A percentile compares a stretch with the other conserved stretches of the same genome.
phyloP scores from a whole-genome alignment of 495 filamentous ascomycete genomes.

The Jackrogersella multiformis region DNA sequence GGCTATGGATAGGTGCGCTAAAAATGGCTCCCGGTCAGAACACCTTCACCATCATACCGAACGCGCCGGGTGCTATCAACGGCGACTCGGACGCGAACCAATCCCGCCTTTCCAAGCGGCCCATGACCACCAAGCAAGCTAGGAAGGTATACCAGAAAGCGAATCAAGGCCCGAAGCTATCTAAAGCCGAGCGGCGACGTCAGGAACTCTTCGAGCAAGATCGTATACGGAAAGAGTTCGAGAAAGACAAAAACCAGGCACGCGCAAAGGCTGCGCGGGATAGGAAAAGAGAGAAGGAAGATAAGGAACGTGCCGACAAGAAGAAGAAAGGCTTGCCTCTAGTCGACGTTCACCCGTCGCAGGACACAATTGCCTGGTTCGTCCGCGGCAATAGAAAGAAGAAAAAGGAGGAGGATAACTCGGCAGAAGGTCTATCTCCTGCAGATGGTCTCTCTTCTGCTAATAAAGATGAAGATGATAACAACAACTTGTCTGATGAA shows the following conservation, averaged over 20 bases:
- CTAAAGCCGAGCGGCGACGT: constrained; percentile 53
- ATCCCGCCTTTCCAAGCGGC: constrained; percentile 30
- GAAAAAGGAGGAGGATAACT: constrained; percentile 30
- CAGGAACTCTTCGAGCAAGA: constrained; percentile 56
- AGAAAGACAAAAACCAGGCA: constrained; percentile 52
- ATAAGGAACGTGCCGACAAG: constrained; percentile 48
- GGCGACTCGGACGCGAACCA: constrained; percentile 18
- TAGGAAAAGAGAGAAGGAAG: constrained; percentile 56
- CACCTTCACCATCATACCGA: constrained; percentile 47
- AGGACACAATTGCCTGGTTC: constrained; percentile 56
- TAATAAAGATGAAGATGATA: constrained; percentile 1
- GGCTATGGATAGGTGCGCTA: constrained; percentile 22
- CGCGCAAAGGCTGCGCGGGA: constrained; percentile 52
- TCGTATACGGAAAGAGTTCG: constrained; percentile 54
- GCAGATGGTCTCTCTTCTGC: constrained; percentile 13
- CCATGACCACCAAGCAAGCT: constrained; percentile 59
- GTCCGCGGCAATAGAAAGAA: constrained; percentile 43
- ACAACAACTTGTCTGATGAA: background rate
- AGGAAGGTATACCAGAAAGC: constrained; percentile 51
- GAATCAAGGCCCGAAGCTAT: constrained; percentile 48
- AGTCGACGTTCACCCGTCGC: constrained; percentile 53
- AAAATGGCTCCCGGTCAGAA: constrained; percentile 45
- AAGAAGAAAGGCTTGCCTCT: constrained; percentile 53
- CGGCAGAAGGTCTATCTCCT: constrained; percentile 17
- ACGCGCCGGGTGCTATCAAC: constrained; percentile 39